Conservation (phyloP, 192 early-diverging fungal species). For the Phlyctochytrium arcticum region DNA sequence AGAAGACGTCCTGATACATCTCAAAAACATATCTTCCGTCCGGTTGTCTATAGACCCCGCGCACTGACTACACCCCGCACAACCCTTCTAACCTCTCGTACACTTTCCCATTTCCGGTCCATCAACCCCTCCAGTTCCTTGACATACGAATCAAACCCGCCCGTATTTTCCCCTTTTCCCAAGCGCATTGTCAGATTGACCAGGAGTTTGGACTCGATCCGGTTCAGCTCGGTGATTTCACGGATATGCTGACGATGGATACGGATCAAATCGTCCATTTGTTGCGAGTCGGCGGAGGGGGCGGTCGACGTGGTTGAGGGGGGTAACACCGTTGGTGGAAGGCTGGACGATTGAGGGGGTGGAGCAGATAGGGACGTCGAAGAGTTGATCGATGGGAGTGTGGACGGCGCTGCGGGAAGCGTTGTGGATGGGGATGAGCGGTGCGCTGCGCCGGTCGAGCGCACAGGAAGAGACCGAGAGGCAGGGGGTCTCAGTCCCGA, state of each 20-base stretch:
- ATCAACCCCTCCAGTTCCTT: slow-evolving; percentile 34
- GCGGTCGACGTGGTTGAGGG: background rate
- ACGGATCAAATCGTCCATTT: slow-evolving; percentile 44
- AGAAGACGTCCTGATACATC: too few species aligned
- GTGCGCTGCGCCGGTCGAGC: background rate
- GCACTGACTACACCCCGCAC: too few species aligned
- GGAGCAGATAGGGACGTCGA: background rate
- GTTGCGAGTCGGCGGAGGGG: slow-evolving; percentile 2
- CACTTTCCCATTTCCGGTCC: slow-evolving; percentile 21
- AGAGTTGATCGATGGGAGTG: background rate
- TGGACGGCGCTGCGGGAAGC: too few species aligned
- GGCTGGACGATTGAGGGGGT: background rate
- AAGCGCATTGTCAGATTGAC: slow-evolving; percentile 45
- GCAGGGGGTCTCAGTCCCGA: too few species aligned
- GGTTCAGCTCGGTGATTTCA: slow-evolving; percentile 41
- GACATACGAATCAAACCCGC: slow-evolving; percentile 28
- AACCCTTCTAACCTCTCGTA: slow-evolving; percentile 24
- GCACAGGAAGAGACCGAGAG: background rate
- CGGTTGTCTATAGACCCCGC: too few species aligned
- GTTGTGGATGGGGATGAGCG: background rate
- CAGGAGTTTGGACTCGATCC: slow-evolving; percentile 45
- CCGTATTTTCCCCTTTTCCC: slow-evolving; percentile 11
- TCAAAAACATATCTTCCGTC: too few species aligned
- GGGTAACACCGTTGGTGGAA: background rate
- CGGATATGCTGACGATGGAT: slow-evolving; percentile 47